phyloP scores from a whole-genome alignment of 2,329 filamentous ascomycete genomes.

The Fusarium gaditjirri region DNA sequence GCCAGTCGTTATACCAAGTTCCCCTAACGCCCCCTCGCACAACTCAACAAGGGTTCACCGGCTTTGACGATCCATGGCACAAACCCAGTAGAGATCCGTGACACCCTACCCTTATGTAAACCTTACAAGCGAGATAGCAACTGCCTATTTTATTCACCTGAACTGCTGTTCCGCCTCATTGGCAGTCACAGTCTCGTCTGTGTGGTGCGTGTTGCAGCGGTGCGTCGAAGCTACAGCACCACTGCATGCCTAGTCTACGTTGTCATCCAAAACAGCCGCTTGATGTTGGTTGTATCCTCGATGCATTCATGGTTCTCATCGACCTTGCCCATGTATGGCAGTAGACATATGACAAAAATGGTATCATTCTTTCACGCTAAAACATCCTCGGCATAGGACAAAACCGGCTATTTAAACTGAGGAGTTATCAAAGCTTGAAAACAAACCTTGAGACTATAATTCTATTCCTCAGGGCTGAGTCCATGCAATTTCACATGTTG shows the following conservation, averaged over 20 bases:
- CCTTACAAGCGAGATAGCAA: constrained; percentile 6
- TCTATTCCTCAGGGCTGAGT: background rate
- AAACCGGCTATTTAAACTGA: background rate
- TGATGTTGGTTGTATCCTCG: background rate
- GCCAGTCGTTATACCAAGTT: constrained; percentile 6
- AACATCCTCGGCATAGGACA: background rate
- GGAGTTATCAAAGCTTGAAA: background rate
- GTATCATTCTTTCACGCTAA: background rate
- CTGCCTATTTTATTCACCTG: constrained; percentile 12
- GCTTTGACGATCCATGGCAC: constrained; percentile 30
- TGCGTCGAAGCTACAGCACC: background rate
- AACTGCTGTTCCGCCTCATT: constrained; percentile 1
- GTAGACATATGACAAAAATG: background rate
- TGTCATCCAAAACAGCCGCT: background rate
- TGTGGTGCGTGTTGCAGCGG: background rate
- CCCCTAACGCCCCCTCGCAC: constrained; percentile 10
- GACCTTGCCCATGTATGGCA: background rate
- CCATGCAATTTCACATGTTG: background rate
- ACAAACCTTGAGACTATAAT: background rate
- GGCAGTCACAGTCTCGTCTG: background rate
- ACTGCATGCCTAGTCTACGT: background rate
- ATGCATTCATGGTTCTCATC: background rate
- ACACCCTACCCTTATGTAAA: constrained; percentile 25
- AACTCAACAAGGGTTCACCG: constrained; percentile 21
- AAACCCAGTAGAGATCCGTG: constrained; percentile 40